Percentiles rank a stretch among this genome's conserved stretches.
Conservation (phyloP, 306 rosid genomes). For the Fragaria iinumae region DNA sequence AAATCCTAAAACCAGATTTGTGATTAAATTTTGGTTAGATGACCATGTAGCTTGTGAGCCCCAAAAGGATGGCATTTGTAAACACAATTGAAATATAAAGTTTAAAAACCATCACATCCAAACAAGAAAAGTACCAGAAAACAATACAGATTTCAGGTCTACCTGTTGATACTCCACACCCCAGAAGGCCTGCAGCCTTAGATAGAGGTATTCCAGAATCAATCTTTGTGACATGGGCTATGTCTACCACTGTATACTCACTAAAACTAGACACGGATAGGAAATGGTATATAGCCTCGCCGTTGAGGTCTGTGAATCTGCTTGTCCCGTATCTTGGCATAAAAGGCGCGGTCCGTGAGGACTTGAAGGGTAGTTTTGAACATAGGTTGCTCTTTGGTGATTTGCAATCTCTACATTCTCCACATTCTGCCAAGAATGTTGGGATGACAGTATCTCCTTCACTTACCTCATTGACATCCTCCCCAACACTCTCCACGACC, state of each 20-base stretch:
- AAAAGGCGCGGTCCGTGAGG: conserved; percentile 37
- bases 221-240: conserved; percentile 60
- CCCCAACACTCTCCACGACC: conserved; percentile 84
- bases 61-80: not conserved
- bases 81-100: too few relatives aligned
- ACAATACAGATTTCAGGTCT: not conserved
- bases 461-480: conserved; percentile 52
- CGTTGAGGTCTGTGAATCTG: conserved; percentile 72
- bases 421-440: conserved; percentile 65
- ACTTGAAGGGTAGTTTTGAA: conserved; percentile 51
- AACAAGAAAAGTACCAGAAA: not conserved
- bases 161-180: conserved; percentile 91
- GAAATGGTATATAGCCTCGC: conserved; percentile 64
- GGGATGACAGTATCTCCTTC: conserved; percentile 77
- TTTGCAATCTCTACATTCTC: conserved; percentile 63
- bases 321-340: conserved; percentile 58
- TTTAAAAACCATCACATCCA: not conserved
- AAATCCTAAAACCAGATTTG: conserved; percentile 47
- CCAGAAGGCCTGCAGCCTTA: conserved; percentile 63
- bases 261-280: conserved; percentile 67
- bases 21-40: not conserved
- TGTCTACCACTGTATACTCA: conserved; percentile 73
- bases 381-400: conserved; percentile 75
- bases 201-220: conserved; percentile 55
- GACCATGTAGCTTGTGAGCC: not conserved